Conservation (phyloP, 1,284 basidiomycete species). For the Puccinia hordei region DNA sequence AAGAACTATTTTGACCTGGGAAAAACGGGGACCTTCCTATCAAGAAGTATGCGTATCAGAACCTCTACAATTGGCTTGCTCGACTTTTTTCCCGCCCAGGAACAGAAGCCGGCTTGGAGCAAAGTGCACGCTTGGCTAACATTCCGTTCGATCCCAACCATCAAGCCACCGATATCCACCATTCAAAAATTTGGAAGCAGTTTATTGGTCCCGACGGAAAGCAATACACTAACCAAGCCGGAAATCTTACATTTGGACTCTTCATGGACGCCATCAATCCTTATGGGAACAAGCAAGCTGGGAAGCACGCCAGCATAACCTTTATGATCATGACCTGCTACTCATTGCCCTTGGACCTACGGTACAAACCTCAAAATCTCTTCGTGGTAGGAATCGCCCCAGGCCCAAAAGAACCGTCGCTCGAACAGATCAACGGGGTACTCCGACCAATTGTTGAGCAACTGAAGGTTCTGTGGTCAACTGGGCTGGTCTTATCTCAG, state of each 20-base stretch:
- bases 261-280: conserved; percentile 19
- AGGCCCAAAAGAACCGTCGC: conserved; percentile 53
- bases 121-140: background rate
- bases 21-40: background rate
- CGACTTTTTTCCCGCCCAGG: conserved; percentile 16
- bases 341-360: conserved; percentile 56
- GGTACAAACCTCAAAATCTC: conserved; percentile 60
- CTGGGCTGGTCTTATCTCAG: background rate
- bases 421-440: conserved; percentile 57
- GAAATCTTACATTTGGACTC: conserved; percentile 33
- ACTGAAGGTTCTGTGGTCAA: conserved; percentile 51
- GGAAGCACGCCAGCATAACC: conserved; percentile 25
- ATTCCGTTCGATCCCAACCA: conserved; percentile 10
- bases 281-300: background rate
- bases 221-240: background rate
- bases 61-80: conserved; percentile 29
- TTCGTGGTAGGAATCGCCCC: conserved; percentile 61
- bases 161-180: conserved; percentile 27
- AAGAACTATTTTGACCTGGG: background rate
- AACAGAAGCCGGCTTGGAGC: conserved; percentile 18
- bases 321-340: conserved; percentile 33
- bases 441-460: conserved; percentile 57
- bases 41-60: conserved; percentile 22
- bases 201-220: conserved; percentile 22
- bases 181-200: conserved; percentile 32